Evolutionary conservation across 1,139 yeast genomes (phyloP), one percentile per base, ranked within the genome.

Genomic region (Suhomyces chickasaworum): DNA sequence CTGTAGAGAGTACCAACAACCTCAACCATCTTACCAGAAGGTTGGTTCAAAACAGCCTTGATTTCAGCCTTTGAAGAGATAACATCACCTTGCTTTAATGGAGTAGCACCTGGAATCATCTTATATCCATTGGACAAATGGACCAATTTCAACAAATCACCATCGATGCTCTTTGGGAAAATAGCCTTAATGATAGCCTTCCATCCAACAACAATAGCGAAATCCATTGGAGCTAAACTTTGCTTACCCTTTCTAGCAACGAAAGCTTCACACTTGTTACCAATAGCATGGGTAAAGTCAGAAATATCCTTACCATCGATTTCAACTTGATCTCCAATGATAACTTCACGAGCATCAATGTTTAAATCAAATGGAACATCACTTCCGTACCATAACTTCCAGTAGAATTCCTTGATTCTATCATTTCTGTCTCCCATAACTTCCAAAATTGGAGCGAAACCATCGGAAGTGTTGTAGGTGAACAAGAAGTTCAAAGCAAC

Each of bases 151-250:
- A 93, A 79, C 63, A 93, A 79, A 67, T 93, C 99, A 72, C 99
- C 99, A 68, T 95, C 98, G 59, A 95, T 95, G 53, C 85, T 83
- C 68, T 83, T 83, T 48, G 99, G 99, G 95, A 93, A 95, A 58
- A 93, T 89, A 20, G 98, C 93, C 75, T 87, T 89, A 75, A 93
- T 91, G 64, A 95, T 91, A 43, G 97, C 96, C 74, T 86, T 87
- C 99, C 99, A 93, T 41, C 99, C 99, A 61, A 91, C 82, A 50
- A 95, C 98, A 69, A 93, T 93, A 45, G 99, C 98, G 65, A 91
- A 95, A 76, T 93, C 99, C 98, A 93, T 93, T 62, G 99, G 99
- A 44, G 99, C 99, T 60, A 83, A 78, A 50, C 90, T 84, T 42
- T 78, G 79, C 71, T 88, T 86, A 57, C 95, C 96, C 45, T 89